Evolutionary conservation across 805 yeast genomes (phyloP).

Genomic region (Pichia scutulata): DNA sequence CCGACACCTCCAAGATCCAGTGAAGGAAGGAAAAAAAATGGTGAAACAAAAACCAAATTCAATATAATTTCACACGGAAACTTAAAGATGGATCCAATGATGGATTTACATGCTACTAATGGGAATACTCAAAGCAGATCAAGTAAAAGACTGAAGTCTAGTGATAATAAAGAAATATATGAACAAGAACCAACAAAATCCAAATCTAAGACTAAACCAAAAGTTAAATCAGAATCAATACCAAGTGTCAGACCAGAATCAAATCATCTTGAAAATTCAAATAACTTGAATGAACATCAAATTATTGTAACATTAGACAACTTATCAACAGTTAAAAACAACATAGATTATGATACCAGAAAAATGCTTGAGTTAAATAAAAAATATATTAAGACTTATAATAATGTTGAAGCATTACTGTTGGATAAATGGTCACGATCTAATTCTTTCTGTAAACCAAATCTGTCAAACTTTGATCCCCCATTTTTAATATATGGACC

Average conservation of each 20-base stretch:
- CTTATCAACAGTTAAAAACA: neutral
- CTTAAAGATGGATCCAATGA: neutral
- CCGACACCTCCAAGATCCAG: neutral
- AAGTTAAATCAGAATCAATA: neutral
- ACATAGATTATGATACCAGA: conserved; percentile 1
- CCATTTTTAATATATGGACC: conserved; percentile 28
- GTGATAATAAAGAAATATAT: neutral
- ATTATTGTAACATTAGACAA: conserved; percentile 4
- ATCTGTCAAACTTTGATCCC: conserved; percentile 13
- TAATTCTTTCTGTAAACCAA: conserved; percentile 1
- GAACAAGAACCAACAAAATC: neutral
- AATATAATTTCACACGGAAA: neutral
- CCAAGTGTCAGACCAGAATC: neutral
- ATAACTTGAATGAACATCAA: neutral
- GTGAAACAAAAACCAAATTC: neutral
- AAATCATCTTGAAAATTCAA: neutral
- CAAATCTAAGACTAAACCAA: neutral
- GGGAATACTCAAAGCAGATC: neutral
- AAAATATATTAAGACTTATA: conserved; percentile 1
- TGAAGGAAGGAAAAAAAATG: neutral
- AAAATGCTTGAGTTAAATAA: conserved; percentile 1
- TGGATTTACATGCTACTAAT: too few species aligned
- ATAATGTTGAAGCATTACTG: conserved; percentile 5
- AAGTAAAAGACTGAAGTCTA: neutral
- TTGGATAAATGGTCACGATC: conserved; percentile 9